These are phyloP conservation scores for Geotrichum citri-aurantii DNA, from an alignment of 1,139 yeast species.

Conservation along the genomic window DNA sequence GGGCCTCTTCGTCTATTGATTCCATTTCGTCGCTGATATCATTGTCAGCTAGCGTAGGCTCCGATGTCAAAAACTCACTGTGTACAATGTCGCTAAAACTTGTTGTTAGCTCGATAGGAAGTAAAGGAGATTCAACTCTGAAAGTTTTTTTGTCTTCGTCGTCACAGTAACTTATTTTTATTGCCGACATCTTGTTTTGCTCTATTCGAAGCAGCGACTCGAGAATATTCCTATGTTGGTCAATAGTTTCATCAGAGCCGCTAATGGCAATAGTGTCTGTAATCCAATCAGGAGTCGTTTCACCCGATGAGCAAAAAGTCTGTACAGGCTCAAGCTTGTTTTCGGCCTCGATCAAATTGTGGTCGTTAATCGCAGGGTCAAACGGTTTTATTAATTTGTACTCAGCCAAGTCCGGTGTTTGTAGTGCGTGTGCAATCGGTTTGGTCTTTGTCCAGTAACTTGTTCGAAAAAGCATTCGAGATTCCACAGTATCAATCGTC, in stretches of 20 bases:
- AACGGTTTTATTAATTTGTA: no score
- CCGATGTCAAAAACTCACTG: not conserved
- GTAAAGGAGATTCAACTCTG: not conserved
- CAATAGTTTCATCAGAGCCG: constrained; percentile 1
- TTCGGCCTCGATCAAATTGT: no score
- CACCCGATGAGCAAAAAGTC: no score
- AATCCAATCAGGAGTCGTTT: no score
- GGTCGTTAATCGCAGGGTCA: no score
- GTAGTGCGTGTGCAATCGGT: no score
- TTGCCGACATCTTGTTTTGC: not conserved
- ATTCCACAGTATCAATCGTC: no score
- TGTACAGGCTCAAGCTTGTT: no score
- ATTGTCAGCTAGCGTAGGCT: constrained; percentile 6
- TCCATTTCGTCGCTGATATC: constrained; percentile 6
- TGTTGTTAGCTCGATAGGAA: not conserved
- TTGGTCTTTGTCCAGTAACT: no score
- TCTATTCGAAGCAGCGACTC: not conserved
- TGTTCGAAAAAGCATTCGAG: no score
- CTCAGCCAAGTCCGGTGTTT: no score
- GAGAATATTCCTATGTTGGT: not conserved
- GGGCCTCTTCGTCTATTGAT: no score
- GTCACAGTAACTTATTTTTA: not conserved
- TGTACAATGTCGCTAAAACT: not conserved
- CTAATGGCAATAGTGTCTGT: not conserved
- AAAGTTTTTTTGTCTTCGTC: not conserved